A percentile compares a stretch with the other conserved stretches of the same genome.
Conservation (phyloP, 2,329 filamentous ascomycete genomes). For the Diaporthe capsici region DNA sequence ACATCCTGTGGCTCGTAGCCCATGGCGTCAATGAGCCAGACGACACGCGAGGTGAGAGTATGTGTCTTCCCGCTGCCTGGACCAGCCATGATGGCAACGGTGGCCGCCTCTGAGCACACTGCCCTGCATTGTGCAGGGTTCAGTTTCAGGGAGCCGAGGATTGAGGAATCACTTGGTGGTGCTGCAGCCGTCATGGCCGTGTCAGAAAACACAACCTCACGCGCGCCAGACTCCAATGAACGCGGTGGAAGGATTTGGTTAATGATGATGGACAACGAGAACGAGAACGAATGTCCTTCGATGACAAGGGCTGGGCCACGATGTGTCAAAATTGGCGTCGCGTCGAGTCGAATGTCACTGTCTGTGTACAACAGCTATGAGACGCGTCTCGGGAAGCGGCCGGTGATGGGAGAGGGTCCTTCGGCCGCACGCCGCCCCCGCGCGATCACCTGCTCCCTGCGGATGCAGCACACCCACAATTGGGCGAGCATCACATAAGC, state of each 20-base stretch:
- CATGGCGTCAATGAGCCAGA: slow-evolving; percentile 83
- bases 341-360: background rate
- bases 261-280: background rate
- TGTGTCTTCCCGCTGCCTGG: slow-evolving; percentile 91
- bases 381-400: slow-evolving; percentile 12
- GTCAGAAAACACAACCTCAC: slow-evolving; percentile 28
- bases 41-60: slow-evolving; percentile 91
- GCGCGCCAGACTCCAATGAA: background rate
- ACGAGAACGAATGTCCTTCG: background rate
- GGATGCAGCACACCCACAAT: background rate
- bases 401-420: background rate
- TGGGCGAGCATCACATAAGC: background rate
- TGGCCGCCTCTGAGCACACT: slow-evolving; percentile 66
- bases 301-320: background rate
- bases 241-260: background rate
- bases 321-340: background rate
- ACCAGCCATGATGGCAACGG: slow-evolving; percentile 77
- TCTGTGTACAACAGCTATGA: background rate
- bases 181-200: slow-evolving; percentile 38
- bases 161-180: slow-evolving; percentile 45
- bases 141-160: slow-evolving; percentile 68
- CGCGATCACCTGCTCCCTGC: slow-evolving; percentile 11
- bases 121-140: slow-evolving; percentile 70
- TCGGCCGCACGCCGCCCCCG: slow-evolving; percentile 3
- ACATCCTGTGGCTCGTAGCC: slow-evolving; percentile 86